Evolutionary conservation across 179 eudicot genomes (phyloP).

Genomic region (Dionaea muscipula): DNA sequence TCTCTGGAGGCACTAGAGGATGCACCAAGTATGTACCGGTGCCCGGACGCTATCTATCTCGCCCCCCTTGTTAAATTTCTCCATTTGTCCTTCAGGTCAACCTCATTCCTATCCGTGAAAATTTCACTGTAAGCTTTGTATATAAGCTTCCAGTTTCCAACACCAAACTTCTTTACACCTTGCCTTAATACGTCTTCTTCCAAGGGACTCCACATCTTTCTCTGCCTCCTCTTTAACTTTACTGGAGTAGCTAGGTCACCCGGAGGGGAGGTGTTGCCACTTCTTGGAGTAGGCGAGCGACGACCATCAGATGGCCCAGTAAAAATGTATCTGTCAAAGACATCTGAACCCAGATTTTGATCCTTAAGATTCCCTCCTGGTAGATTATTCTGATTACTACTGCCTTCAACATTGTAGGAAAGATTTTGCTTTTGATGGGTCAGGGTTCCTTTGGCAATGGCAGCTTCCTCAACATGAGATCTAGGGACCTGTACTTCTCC

Average conservation of each 20-base stretch:
- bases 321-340: slow-evolving; percentile 35
- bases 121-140: slow-evolving; percentile 15
- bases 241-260: slow-evolving; percentile 6
- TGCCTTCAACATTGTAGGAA: background rate
- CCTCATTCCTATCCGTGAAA: slow-evolving; percentile 37
- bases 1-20: too few relatives aligned
- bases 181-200: slow-evolving; percentile 41
- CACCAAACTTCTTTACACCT: slow-evolving; percentile 33
- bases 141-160: slow-evolving; percentile 40
- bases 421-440: background rate
- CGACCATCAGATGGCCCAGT: slow-evolving; percentile 10
- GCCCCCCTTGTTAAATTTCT: slow-evolving; percentile 21
- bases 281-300: slow-evolving; percentile 22
- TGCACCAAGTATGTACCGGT: too few relatives aligned
- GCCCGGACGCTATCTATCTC: too few relatives aligned
- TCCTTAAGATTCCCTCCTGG: slow-evolving; percentile 10
- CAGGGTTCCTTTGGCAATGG: background rate
- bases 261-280: slow-evolving; percentile 20
- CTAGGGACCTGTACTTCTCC: background rate
- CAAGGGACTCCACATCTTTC: slow-evolving; percentile 22
- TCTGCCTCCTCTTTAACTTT: slow-evolving; percentile 21
- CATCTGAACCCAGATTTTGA: slow-evolving; percentile 24
- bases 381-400: background rate
- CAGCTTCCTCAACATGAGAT: background rate
- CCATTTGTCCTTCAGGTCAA: slow-evolving; percentile 52